A percentile compares a stretch with the other conserved stretches of the same genome.
Evolutionary conservation across 257 asterid species (phyloP).

Genomic region (Nicotiana paniculata): DNA sequence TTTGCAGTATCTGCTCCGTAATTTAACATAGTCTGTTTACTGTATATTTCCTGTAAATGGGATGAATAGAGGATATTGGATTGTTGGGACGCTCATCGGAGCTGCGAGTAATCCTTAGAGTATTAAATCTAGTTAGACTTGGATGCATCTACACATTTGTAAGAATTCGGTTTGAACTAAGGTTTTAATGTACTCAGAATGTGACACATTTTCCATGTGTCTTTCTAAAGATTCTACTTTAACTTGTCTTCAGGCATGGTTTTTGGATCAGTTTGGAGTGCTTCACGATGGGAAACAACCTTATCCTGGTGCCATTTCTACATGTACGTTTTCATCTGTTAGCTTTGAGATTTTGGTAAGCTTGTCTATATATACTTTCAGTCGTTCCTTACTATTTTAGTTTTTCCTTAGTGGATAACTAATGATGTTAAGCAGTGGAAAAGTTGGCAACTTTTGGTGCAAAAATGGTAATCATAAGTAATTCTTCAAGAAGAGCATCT

Average conservation of each 20-base stretch:
- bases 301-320: conserved; percentile 83
- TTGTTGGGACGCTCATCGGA: not conserved
- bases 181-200: not conserved
- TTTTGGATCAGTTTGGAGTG: conserved; percentile 94
- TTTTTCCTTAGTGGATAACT: conserved; percentile 4
- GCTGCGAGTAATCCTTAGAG: not conserved
- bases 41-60: not conserved
- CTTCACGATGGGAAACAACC: conserved; percentile 94
- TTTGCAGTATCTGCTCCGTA: not conserved
- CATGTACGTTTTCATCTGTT: conserved; percentile 59
- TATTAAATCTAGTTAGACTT: not conserved
- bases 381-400: conserved; percentile 5
- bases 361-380: conserved; percentile 8
- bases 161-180: not conserved
- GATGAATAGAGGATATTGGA: not conserved
- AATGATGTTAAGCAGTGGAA: conserved; percentile 42
- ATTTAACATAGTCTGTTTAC: too few species aligned
- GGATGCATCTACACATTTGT: not conserved
- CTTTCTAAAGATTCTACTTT: not conserved
- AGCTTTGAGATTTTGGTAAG: conserved; percentile 31
- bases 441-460: conserved; percentile 79
- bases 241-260: conserved; percentile 67
- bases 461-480: conserved; percentile 85
- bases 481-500: conserved; percentile 93
- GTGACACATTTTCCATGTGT: not conserved